Base-by-base conservation (phyloP, 768 basidiomycete species). In the Naganishia vishniacii region DNA sequence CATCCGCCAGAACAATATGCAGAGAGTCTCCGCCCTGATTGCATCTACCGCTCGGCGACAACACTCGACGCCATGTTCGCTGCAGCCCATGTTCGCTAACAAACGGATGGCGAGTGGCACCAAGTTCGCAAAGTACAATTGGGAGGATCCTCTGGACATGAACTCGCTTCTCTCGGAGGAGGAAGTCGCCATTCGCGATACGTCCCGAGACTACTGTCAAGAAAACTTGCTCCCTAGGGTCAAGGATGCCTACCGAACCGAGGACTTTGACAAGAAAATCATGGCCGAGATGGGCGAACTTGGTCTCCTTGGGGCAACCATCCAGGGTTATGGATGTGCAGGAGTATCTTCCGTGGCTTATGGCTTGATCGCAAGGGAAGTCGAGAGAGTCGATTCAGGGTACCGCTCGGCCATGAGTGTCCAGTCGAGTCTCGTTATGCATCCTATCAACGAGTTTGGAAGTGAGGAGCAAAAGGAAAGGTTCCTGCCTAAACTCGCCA, bases 381-480 rank as follows among this genome's bases (percentile, higher is more conserved):
- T 98, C 3, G 94, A 97, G 78, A 82, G 93, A 67, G 86, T 98
- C 41, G 94, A 99, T 74, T 97, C 93, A 2, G 94, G 94, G 0
- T 98, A 95, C 73, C 88, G 94, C 26, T 93, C 90, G 4, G 93
- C 86, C 3, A 86, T 91, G 67, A 95, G 92, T 18, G 94, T 98
- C 3, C 94, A 98, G 76, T 91, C 46, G 26, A 59, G 62, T 20
- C 84, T 99, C 28, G 91, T 94, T 13, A 99, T 99, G 93, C 90
- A 94, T 72, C 92, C 79, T 4, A 79, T 80, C 70, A 76, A 77
- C 68, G 71, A 73, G 71, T 97, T 92, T 75, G 94, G 94, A 1
- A 84, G 86, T 0, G 86, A 91, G 32, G 85, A 83, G 32, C 91
- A 97, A 78, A 93, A 92, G 79, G 87, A 91, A 71, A 88, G 86